Conservation (phyloP, 768 basidiomycete genomes). For the Tubosaeta brunneosetosa region DNA sequence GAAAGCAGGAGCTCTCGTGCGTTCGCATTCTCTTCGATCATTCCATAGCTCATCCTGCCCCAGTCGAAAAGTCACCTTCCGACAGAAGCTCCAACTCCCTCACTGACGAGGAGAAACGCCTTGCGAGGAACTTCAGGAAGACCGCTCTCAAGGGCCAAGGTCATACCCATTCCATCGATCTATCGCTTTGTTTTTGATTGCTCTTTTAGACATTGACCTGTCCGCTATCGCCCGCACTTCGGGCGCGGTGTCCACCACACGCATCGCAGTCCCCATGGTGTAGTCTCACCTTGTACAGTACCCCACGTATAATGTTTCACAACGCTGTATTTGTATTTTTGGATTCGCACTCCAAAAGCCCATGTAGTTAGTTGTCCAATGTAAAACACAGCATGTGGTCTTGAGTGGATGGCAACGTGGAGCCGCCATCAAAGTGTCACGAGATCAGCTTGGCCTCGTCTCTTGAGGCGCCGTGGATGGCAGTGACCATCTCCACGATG, state of each 20-base stretch:
- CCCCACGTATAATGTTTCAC: slow-evolving; percentile 6
- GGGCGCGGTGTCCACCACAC: slow-evolving; percentile 50
- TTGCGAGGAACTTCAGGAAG: slow-evolving; percentile 66
- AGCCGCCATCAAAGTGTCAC: neutral
- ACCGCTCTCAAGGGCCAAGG: slow-evolving; percentile 62
- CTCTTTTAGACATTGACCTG: slow-evolving; percentile 48
- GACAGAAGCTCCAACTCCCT: slow-evolving; percentile 40
- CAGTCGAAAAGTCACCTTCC: slow-evolving; percentile 28
- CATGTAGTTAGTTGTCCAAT: neutral
- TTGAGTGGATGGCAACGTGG: neutral
- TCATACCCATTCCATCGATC: slow-evolving; percentile 14
- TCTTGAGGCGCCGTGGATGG: no score
- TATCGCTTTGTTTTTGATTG: slow-evolving; percentile 1
- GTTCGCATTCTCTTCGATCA: slow-evolving; percentile 1
- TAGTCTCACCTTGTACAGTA: slow-evolving; percentile 2
- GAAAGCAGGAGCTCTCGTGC: slow-evolving; percentile 19
- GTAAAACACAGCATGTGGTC: neutral
- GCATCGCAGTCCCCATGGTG: slow-evolving; percentile 11
- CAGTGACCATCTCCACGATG: neutral
- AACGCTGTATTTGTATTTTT: slow-evolving; percentile 20
- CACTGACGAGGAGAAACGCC: slow-evolving; percentile 61
- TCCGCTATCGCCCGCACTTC: slow-evolving; percentile 81
- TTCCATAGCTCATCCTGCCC: slow-evolving; percentile 5
- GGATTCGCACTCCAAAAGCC: neutral
- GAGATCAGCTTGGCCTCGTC: neutral